Evolutionary conservation across 768 basidiomycete species (phyloP).

Genomic region (Lyophyllum shimeji): DNA sequence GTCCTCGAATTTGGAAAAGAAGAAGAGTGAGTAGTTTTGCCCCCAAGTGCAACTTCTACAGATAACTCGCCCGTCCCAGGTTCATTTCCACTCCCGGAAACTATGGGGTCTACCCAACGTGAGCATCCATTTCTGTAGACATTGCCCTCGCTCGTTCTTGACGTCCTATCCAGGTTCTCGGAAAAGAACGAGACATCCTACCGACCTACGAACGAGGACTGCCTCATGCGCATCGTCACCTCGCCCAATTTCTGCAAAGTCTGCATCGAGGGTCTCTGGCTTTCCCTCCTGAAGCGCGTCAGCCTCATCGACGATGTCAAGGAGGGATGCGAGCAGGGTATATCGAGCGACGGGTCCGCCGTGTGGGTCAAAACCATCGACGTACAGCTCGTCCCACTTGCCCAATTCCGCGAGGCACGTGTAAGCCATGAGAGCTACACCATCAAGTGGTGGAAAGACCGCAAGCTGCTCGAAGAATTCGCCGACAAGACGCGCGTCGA

Average conservation of each 20-base stretch:
- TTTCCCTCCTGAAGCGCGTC: conserved; percentile 56
- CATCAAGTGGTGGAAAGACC: conserved; percentile 57
- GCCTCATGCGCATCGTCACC: conserved; percentile 76
- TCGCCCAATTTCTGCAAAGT: conserved; percentile 73
- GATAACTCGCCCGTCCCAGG: conserved; percentile 30
- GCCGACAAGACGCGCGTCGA: conserved; percentile 52
- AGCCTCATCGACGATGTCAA: conserved; percentile 59
- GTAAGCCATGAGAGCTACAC: conserved; percentile 48
- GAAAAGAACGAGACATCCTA: conserved; percentile 64
- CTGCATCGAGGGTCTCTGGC: conserved; percentile 76
- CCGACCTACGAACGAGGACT: conserved; percentile 82
- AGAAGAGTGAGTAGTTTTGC: conserved; percentile 47
- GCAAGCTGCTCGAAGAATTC: conserved; percentile 38
- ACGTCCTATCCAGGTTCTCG: conserved; percentile 47
- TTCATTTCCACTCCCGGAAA: conserved; percentile 58
- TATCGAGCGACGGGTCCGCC: background rate
- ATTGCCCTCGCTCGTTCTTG: background rate
- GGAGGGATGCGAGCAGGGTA: conserved; percentile 33
- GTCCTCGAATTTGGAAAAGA: conserved; percentile 69
- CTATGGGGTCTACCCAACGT: conserved; percentile 77
- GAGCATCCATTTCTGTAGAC: conserved; percentile 20
- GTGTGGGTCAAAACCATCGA: conserved; percentile 35
- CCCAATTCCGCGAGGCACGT: conserved; percentile 45
- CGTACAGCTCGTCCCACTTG: conserved; percentile 60
- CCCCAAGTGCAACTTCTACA: background rate